Conservation (phyloP, 257 asterid genomes). For the Eucommia ulmoides region DNA sequence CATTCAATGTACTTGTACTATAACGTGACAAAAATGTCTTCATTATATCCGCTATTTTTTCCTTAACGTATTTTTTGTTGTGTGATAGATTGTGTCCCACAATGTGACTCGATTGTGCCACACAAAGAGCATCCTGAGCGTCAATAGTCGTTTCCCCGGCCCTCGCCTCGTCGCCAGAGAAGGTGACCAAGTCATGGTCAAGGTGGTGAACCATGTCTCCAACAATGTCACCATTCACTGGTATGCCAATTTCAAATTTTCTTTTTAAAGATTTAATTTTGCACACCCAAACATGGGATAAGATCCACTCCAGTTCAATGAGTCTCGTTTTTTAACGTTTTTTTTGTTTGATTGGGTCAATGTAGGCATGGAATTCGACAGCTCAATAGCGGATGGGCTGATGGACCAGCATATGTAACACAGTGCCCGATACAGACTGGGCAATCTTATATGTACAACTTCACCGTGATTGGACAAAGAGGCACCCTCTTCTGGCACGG, state of each 20-base stretch:
- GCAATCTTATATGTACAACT: slow-evolving; percentile 44
- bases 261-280: too few species aligned
- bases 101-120: slow-evolving; percentile 49
- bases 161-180: slow-evolving; percentile 53
- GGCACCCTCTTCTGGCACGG: slow-evolving; percentile 74
- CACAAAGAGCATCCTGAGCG: slow-evolving; percentile 47
- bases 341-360: too few species aligned
- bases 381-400: slow-evolving; percentile 55
- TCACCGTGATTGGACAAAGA: slow-evolving; percentile 58
- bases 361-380: slow-evolving; percentile 59
- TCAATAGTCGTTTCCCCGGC: slow-evolving; percentile 51
- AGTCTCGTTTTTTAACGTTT: too few species aligned
- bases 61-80: not conserved
- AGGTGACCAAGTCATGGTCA: slow-evolving; percentile 46
- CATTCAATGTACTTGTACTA: slow-evolving; percentile 36
- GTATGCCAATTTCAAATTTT: slow-evolving; percentile 35
- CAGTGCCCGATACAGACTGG: slow-evolving; percentile 62
- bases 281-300: too few species aligned
- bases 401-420: slow-evolving; percentile 57
- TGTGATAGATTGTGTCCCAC: slow-evolving; percentile 37
- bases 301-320: too few species aligned
- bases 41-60: not conserved
- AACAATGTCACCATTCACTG: slow-evolving; percentile 54
- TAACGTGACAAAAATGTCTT: too few species aligned
- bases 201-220: slow-evolving; percentile 38